phyloP scores from a whole-genome alignment of 2,329 filamentous ascomycete genomes.

The Exophiala calicioides region DNA sequence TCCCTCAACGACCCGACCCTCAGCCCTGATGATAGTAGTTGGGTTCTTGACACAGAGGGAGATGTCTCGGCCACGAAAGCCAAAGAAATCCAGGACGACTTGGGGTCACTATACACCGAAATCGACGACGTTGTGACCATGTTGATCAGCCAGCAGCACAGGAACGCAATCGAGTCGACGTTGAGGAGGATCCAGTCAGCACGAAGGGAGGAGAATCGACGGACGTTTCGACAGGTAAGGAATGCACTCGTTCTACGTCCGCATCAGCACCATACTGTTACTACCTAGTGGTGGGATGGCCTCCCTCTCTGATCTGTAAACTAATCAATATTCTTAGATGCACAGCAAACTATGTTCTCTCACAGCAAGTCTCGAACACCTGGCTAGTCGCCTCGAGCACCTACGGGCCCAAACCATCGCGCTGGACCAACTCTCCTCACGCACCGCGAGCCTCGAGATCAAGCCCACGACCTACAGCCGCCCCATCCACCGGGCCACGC shows the following conservation, averaged over 20 bases:
- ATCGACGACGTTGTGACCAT: constrained; percentile 29
- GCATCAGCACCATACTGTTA: too few species aligned
- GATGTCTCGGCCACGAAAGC: neutral
- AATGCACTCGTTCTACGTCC: neutral
- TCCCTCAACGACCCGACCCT: constrained; percentile 2
- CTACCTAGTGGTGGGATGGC: neutral
- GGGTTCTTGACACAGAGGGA: neutral
- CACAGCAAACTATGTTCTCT: constrained; percentile 15
- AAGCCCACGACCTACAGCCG: too few species aligned
- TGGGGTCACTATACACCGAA: constrained; percentile 26
- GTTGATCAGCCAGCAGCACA: constrained; percentile 25
- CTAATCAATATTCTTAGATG: constrained; percentile 3
- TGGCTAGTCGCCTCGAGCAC: constrained; percentile 10
- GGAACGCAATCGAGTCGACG: constrained; percentile 5
- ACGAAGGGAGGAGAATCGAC: constrained; percentile 1
- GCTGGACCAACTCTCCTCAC: neutral
- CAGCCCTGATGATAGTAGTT: too few species aligned
- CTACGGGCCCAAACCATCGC: constrained; percentile 18
- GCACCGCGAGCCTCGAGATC: neutral
- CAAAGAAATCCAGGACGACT: constrained; percentile 16
- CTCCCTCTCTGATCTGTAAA: neutral
- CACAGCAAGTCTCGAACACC: constrained; percentile 4
- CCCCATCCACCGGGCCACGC: too few species aligned
- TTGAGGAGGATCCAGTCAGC: constrained; percentile 4
- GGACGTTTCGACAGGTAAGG: constrained; percentile 6